These are phyloP conservation scores for Amanita subjunquillea DNA, from an alignment of 768 basidiomycete genomes.

Conservation along the genomic window DNA sequence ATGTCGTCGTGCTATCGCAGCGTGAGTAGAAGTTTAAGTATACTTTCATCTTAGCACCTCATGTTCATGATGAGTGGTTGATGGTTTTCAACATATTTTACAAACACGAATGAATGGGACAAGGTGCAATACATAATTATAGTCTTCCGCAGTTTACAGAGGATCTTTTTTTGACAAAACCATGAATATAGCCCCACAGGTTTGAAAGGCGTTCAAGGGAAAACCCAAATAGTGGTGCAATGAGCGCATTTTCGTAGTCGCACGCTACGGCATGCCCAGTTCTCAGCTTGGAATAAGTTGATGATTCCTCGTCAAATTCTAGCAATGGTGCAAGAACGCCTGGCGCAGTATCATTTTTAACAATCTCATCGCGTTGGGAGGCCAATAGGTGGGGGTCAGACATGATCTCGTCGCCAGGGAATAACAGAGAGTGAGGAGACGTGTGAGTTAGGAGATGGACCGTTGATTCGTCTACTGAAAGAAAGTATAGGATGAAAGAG, in stretches of 20 bases:
- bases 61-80: too few relatives aligned
- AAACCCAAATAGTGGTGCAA: neutral
- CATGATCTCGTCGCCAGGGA: slow-evolving; percentile 13
- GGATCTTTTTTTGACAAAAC: neutral
- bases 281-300: neutral
- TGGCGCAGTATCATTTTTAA: neutral
- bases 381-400: neutral
- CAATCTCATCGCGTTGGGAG: neutral
- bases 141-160: neutral
- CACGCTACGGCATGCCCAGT: neutral
- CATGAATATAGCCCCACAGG: neutral
- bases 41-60: too few relatives aligned
- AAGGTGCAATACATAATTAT: neutral
- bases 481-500: slow-evolving; percentile 23
- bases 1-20: too few relatives aligned
- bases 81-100: neutral
- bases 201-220: neutral
- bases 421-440: slow-evolving; percentile 20
- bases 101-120: neutral
- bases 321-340: neutral
- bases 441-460: slow-evolving; percentile 24
- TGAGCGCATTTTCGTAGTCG: neutral
- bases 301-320: neutral
- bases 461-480: slow-evolving; percentile 26
- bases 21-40: too few relatives aligned